Conservation (phyloP, 139 green algal species). For the Tetradesmus obliquus region DNA sequence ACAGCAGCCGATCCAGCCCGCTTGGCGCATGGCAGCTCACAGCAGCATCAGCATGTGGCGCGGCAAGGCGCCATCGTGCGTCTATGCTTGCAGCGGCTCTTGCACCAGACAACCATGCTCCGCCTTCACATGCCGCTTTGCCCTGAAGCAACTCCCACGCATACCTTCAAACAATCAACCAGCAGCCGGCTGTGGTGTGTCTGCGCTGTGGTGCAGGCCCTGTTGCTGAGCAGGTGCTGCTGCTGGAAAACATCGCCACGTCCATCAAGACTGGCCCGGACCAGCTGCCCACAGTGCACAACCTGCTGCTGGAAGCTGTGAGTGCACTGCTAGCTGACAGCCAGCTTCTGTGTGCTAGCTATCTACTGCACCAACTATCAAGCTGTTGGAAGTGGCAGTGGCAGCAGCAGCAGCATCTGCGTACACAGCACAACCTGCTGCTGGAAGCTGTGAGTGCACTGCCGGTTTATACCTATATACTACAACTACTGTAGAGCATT, state of each 20-base stretch:
- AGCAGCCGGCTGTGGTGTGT: not conserved
- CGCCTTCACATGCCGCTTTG: too few relatives aligned
- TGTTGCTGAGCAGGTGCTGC: slow-evolving; percentile 87
- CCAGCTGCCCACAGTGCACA: slow-evolving; percentile 89
- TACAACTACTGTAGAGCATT: not conserved
- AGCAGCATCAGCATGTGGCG: too few relatives aligned
- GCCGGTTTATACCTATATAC: not conserved
- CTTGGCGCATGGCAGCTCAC: too few relatives aligned
- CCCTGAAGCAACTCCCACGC: too few relatives aligned
- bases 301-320: slow-evolving; percentile 81
- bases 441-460: slow-evolving; percentile 71
- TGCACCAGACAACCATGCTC: too few relatives aligned
- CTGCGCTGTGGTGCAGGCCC: slow-evolving; percentile 57
- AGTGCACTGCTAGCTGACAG: not conserved
- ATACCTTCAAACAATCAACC: too few relatives aligned
- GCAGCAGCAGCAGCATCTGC: slow-evolving; percentile 76
- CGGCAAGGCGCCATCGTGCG: too few relatives aligned
- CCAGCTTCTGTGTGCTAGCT: too few relatives aligned
- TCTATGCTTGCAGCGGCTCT: too few relatives aligned
- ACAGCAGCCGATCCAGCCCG: too few relatives aligned
- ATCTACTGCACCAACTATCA: not conserved
- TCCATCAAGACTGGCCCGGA: slow-evolving; percentile 82
- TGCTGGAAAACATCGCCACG: slow-evolving; percentile 95
- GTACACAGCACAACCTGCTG: slow-evolving; percentile 80
- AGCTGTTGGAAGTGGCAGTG: not conserved